Evolutionary conservation across 768 basidiomycete genomes (phyloP).

Genomic region (Hebeloma cylindrosporum): DNA sequence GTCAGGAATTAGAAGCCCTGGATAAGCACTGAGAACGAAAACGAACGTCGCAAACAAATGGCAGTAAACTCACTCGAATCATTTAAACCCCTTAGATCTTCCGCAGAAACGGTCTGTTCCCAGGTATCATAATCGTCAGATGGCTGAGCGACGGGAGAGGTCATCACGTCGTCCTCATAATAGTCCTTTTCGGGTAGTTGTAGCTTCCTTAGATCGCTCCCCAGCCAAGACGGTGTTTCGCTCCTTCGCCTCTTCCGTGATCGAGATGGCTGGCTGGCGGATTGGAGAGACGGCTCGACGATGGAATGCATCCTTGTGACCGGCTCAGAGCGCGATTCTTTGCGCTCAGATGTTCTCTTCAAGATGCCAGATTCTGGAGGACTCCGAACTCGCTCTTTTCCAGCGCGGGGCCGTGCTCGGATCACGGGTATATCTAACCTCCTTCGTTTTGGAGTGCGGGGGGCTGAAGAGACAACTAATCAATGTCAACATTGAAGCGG

Average conservation of each 20-base stretch:
- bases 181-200: not conserved
- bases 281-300: not conserved
- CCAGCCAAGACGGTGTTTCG: constrained; percentile 12
- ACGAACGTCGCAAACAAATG: too few relatives aligned
- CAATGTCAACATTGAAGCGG: not conserved
- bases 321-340: constrained; percentile 16
- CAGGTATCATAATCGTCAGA: constrained; percentile 27
- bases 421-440: not conserved
- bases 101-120: constrained; percentile 27
- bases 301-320: constrained; percentile 14
- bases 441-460: constrained; percentile 13
- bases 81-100: constrained; percentile 21
- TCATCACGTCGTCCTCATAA: not conserved
- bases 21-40: not conserved
- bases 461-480: not conserved
- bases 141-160: not conserved
- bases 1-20: not conserved
- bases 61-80: constrained; percentile 9
- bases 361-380: not conserved
- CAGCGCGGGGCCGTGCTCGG: constrained; percentile 2
- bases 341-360: not conserved
- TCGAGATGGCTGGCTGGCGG: constrained; percentile 12
- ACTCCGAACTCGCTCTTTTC: constrained; percentile 8
- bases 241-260: not conserved
- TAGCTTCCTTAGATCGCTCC: constrained; percentile 3